Conservation (phyloP, 108 stramenopile species). For the Chaetoceros muelleri region DNA sequence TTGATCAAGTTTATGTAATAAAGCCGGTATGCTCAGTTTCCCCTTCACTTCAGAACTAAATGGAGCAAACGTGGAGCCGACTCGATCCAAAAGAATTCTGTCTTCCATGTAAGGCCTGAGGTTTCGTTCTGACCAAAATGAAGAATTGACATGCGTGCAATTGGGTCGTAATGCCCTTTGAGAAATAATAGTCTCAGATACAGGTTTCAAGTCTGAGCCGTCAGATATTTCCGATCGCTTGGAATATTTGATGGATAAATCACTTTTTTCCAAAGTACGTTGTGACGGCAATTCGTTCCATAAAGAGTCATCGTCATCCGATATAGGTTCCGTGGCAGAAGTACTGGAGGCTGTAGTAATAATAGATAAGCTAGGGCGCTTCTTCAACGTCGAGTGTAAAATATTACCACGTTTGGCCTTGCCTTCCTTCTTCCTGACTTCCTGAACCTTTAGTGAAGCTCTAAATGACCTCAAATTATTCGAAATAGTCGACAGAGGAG, state of each 20-base stretch:
- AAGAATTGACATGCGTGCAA: slow-evolving; percentile 48
- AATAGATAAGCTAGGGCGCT: too few species aligned
- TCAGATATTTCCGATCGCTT: slow-evolving; percentile 61
- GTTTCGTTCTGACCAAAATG: slow-evolving; percentile 79
- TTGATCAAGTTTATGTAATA: not conserved
- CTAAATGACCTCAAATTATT: too few species aligned
- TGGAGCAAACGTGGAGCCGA: not conserved
- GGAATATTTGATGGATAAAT: slow-evolving; percentile 25
- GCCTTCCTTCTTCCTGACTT: too few species aligned
- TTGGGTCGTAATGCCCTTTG: slow-evolving; percentile 59
- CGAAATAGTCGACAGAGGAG: too few species aligned
- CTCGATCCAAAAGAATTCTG: slow-evolving; percentile 6
- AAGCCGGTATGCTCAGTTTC: not conserved
- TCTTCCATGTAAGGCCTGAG: slow-evolving; percentile 81
- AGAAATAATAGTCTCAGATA: slow-evolving; percentile 51
- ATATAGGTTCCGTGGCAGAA: not conserved
- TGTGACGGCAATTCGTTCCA: not conserved
- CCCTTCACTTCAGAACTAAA: not conserved
- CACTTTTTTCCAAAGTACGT: not conserved
- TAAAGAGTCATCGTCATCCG: not conserved
- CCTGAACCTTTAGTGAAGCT: too few species aligned
- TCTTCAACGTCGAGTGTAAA: too few species aligned
- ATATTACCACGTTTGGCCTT: too few species aligned
- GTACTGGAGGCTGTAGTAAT: not conserved
- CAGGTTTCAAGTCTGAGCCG: slow-evolving; percentile 51